Evolutionary conservation across 73 alveolate species (phyloP), one percentile per base, ranked within the genome.

Genomic region (Paramecium octaurelia): DNA sequence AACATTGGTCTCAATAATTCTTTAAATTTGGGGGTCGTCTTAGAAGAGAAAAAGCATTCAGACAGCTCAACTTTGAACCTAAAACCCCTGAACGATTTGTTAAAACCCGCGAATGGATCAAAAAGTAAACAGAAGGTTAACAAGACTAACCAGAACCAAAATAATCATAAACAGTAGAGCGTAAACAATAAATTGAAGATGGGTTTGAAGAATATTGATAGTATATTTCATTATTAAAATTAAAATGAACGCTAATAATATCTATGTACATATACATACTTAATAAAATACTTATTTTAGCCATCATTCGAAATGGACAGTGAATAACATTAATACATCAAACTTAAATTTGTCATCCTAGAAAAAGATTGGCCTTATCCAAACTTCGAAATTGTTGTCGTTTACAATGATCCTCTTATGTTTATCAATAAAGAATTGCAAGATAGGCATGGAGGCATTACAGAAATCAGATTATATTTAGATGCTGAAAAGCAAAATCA

Each of bases 341-440:
- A 80, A 48, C 38, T 80, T 29, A 80, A 80, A 46, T 80, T 80
- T 43, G 75, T 80, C 10, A 80, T 80, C 11, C 24, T 80, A 58
- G 91, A 80, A 46, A 21, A 80, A n/a, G 75, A 80, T 64, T 80
- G 76, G 76, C 91, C 91, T 43, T 80, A 44, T 43, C 91, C 91
- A 21, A 80, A 80, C 57, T 80, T 80, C 18, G 91, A 80, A 40
- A 80, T 80, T 12, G 23, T 43, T 42, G 75, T 80, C 1, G 48
- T 27, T 23, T 23, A 42, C 21, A 48, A 80, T 40, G 91, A 80
- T 43, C 91, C 91, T 20, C 40, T 80, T 0, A 44, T 80, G 76
- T 80, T 44, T 43, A 80, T 44, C 1, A 24, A 36, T n/a, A 80
- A 80, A 42, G 91, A 80, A 80, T 24, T 80, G 24, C 21, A 21